Percentiles rank a stretch among this genome's conserved stretches.
These are phyloP conservation scores for Fusarium marasasianum DNA, from an alignment of 2,329 filamentous ascomycete genomes.

Conservation along the genomic window DNA sequence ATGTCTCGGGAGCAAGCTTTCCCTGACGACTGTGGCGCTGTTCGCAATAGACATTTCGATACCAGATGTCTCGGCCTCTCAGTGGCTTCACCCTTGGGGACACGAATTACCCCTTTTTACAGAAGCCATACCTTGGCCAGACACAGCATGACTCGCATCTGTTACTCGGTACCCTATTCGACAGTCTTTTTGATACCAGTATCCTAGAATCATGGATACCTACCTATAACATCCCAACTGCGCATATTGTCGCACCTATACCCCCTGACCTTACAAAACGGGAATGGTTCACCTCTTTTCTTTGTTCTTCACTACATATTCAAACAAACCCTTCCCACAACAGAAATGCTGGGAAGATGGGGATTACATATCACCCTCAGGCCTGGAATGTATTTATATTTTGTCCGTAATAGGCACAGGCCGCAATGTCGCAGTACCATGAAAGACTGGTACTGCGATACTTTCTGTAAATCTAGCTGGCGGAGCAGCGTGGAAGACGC, in stretches of 20 bases:
- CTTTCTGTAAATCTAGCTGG: constrained; percentile 44
- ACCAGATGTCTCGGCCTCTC: constrained; percentile 36
- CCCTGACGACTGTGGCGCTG: constrained; percentile 30
- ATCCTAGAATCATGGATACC: constrained; percentile 37
- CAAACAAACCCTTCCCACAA: constrained; percentile 24
- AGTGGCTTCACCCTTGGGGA: constrained; percentile 8
- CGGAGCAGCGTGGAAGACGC: constrained; percentile 19
- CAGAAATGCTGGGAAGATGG: constrained; percentile 26
- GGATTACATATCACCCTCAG: constrained; percentile 37
- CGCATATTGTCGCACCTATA: constrained; percentile 44
- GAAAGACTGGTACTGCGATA: constrained; percentile 38
- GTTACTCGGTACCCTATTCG: constrained; percentile 31
- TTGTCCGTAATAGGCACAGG: constrained; percentile 26
- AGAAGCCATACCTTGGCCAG: constrained; percentile 14
- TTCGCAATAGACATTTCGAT: constrained; percentile 34
- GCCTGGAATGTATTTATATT: constrained; percentile 31
- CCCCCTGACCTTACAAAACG: constrained; percentile 30
- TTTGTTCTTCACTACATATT: constrained; percentile 41
- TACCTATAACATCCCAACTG: constrained; percentile 19
- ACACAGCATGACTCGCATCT: constrained; percentile 20
- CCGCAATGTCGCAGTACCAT: constrained; percentile 36
- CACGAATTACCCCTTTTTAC: constrained; percentile 1
- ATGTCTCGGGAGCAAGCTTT: constrained; percentile 32
- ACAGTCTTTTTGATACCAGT: constrained; percentile 42
- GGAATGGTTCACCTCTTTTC: constrained; percentile 28